Evolutionary conservation across 257 asterid genomes (phyloP).

Genomic region (Nicotiana undulata): DNA sequence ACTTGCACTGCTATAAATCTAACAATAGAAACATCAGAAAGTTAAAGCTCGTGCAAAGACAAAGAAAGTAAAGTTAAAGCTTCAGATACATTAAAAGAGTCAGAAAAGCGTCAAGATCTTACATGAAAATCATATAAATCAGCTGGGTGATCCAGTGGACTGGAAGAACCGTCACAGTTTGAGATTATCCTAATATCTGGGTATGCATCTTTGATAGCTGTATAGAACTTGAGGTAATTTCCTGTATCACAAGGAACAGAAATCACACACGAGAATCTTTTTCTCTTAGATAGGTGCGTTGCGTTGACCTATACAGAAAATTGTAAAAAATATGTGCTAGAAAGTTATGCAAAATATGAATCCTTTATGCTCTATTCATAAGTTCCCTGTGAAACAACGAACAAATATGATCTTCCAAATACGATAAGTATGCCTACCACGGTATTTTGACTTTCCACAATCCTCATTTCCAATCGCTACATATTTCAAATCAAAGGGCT

Average conservation of each 20-base stretch:
- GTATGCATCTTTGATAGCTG: conserved; percentile 56
- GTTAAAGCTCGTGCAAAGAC: background rate
- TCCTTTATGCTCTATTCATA: background rate
- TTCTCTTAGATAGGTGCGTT: background rate
- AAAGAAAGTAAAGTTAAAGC: background rate
- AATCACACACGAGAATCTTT: background rate
- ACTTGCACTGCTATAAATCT: conserved; percentile 65
- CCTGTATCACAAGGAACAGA: conserved; percentile 42
- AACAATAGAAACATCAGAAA: conserved; percentile 18
- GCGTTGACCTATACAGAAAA: background rate
- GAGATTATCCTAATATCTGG: conserved; percentile 79
- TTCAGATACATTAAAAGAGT: background rate
- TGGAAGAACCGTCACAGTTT: conserved; percentile 78
- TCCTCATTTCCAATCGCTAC: conserved; percentile 97
- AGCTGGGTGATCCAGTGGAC: conserved; percentile 82
- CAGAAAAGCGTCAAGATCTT: conserved; percentile 11
- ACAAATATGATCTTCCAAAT: background rate
- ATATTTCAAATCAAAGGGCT: conserved; percentile 80
- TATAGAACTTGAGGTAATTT: conserved; percentile 79
- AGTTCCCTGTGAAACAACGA: background rate
- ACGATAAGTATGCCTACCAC: conserved; percentile 35
- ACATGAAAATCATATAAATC: conserved; percentile 90
- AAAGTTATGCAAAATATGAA: background rate
- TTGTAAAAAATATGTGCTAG: background rate
- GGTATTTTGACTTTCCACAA: conserved; percentile 73